Evolutionary conservation across 345 rosid genomes (phyloP).

Genomic region (Turnera subulata): DNA sequence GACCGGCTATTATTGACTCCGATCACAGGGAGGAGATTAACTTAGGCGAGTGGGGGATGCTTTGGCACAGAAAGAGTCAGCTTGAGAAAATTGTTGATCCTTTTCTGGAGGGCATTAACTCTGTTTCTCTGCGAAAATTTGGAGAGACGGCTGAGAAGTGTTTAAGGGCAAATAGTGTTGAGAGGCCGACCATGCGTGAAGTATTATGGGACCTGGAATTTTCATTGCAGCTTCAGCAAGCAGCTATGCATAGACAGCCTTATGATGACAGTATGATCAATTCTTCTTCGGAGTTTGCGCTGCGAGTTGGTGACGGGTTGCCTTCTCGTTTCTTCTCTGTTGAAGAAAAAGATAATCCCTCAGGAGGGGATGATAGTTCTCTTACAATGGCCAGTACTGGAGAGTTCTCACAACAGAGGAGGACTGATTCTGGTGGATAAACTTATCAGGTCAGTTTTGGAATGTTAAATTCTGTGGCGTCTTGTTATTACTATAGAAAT

Average conservation of each 20-base stretch:
- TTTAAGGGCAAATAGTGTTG: slow-evolving; percentile 45
- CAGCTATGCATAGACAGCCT: slow-evolving; percentile 14
- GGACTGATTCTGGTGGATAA: too few relatives aligned
- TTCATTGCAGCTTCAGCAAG: slow-evolving; percentile 40
- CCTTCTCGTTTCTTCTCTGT: too few relatives aligned
- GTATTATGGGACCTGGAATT: slow-evolving; percentile 58
- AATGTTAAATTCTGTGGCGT: too few relatives aligned
- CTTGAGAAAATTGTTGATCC: slow-evolving; percentile 46
- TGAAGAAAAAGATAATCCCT: too few relatives aligned
- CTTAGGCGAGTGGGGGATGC: slow-evolving; percentile 47
- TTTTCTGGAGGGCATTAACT: slow-evolving; percentile 25
- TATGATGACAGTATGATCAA: slow-evolving; percentile 29
- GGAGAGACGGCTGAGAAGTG: slow-evolving; percentile 51
- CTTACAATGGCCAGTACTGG: too few relatives aligned
- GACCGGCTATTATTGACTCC: slow-evolving; percentile 37
- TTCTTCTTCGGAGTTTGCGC: too few relatives aligned
- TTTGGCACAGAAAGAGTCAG: slow-evolving; percentile 25
- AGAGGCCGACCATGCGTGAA: slow-evolving; percentile 58
- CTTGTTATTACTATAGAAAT: too few relatives aligned
- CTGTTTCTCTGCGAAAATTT: slow-evolving; percentile 45
- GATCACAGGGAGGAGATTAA: slow-evolving; percentile 40
- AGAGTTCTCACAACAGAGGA: too few relatives aligned
- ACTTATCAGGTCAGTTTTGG: too few relatives aligned
- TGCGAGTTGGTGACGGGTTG: too few relatives aligned
- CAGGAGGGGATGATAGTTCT: too few relatives aligned